phyloP scores from a whole-genome alignment of 257 asterid genomes.

The Avicennia marina region DNA sequence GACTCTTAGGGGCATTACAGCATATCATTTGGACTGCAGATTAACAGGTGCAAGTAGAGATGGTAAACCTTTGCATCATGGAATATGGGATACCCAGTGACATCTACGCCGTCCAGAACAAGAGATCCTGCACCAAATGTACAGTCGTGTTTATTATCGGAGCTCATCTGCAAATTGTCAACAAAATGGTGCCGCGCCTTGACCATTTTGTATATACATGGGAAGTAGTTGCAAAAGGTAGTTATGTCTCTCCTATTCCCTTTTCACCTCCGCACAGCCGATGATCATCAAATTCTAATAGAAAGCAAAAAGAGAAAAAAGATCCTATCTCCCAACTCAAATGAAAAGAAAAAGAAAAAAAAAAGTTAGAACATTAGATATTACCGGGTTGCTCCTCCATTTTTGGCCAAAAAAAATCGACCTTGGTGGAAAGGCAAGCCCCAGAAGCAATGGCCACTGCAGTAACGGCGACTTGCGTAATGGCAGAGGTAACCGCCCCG shows the following conservation, averaged over 20 bases:
- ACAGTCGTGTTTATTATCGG: background rate
- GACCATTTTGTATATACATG: no score
- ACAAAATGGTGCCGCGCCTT: no score
- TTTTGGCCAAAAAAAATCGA: slow-evolving; percentile 96
- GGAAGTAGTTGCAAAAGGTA: no score
- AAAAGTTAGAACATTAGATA: background rate
- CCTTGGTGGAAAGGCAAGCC: slow-evolving; percentile 95
- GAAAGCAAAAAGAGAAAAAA: background rate
- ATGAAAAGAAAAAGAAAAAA: background rate
- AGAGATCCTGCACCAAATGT: slow-evolving; percentile 62
- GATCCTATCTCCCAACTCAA: no score
- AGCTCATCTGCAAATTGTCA: background rate
- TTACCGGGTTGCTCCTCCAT: slow-evolving; percentile 74
- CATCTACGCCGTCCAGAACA: slow-evolving; percentile 85
- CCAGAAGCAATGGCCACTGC: slow-evolving; percentile 98
- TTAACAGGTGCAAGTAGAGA: slow-evolving; percentile 36
- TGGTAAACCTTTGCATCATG: slow-evolving; percentile 75
- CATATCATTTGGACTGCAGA: slow-evolving; percentile 18
- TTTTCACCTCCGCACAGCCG: no score
- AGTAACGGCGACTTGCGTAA: slow-evolving; percentile 85
- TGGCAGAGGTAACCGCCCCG: slow-evolving; percentile 88
- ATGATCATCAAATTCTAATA: no score
- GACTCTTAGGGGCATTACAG: slow-evolving; percentile 38
- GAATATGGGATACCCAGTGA: slow-evolving; percentile 82
- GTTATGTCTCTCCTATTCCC: no score